These are phyloP conservation scores for Alternaria gansuensis DNA, from an alignment of 2,329 filamentous ascomycete species.

Conservation along the genomic window DNA sequence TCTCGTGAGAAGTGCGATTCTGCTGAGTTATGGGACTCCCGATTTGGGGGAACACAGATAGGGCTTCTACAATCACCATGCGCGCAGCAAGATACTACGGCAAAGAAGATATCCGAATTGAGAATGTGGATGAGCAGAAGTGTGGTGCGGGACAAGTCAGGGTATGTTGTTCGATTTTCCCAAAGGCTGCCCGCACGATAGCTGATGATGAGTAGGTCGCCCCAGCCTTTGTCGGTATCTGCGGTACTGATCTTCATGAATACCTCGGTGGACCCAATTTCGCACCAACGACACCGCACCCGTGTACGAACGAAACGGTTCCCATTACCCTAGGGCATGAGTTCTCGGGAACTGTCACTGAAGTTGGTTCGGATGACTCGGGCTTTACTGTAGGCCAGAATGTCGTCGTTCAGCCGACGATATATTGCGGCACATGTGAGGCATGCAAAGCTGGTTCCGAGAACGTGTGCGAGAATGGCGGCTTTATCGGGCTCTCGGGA, in stretches of 20 bases:
- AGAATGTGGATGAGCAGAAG: slow-evolving; percentile 59
- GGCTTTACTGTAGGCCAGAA: slow-evolving; percentile 62
- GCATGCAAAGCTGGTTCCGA: slow-evolving; percentile 63
- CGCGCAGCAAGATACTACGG: slow-evolving; percentile 65
- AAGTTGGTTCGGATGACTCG: slow-evolving; percentile 63
- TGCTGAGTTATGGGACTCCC: slow-evolving; percentile 5
- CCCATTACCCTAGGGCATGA: slow-evolving; percentile 72
- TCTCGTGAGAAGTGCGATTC: slow-evolving; percentile 19
- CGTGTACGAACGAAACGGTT: slow-evolving; percentile 64
- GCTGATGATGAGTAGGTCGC: slow-evolving; percentile 46
- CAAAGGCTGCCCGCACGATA: not conserved
- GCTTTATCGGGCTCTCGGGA: slow-evolving; percentile 62
- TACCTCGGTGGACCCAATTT: slow-evolving; percentile 61
- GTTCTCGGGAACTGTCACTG: slow-evolving; percentile 67
- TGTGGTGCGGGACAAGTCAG: slow-evolving; percentile 63
- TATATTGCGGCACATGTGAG: slow-evolving; percentile 65
- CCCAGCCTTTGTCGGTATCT: slow-evolving; percentile 63
- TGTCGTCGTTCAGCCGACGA: slow-evolving; percentile 68
- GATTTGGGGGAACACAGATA: slow-evolving; percentile 14
- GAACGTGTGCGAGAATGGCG: slow-evolving; percentile 67
- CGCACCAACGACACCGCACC: slow-evolving; percentile 63
- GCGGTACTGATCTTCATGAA: slow-evolving; percentile 63
- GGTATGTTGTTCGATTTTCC: slow-evolving; percentile 27
- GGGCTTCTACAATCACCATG: slow-evolving; percentile 51
- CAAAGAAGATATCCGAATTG: slow-evolving; percentile 64